phyloP scores from a whole-genome alignment of 495 filamentous ascomycete genomes.

The Lindgomyces ingoldianus region DNA sequence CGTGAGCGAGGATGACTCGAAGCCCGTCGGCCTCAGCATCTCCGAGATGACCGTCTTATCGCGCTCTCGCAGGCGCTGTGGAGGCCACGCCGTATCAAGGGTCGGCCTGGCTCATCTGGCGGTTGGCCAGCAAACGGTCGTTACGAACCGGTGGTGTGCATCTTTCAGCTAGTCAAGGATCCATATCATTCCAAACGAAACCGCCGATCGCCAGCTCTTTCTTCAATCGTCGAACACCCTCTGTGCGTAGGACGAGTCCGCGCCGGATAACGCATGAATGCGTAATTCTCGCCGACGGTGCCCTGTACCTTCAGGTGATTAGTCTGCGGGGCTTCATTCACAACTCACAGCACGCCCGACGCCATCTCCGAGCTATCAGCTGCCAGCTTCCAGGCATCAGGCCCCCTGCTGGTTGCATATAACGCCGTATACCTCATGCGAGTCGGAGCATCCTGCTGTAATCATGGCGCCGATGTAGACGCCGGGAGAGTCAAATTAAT shows the following conservation, averaged over 20 bases:
- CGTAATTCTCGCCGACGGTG: conserved; percentile 2
- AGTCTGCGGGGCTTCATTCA: conserved; percentile 4
- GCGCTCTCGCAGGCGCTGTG: conserved; percentile 6
- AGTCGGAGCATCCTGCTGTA: conserved; percentile 16
- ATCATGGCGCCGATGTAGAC: conserved; percentile 16
- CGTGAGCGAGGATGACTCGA: conserved; percentile 3
- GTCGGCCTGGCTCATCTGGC: conserved; percentile 13
- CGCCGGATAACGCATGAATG: conserved; percentile 18
- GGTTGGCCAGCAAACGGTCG: conserved; percentile 8
- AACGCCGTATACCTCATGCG: conserved; percentile 19
- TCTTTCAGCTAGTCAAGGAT: conserved; percentile 9
- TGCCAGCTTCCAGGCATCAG: not conserved
- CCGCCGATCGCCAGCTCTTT: conserved; percentile 16
- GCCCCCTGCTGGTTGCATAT: conserved; percentile 4
- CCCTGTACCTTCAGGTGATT: conserved; percentile 4
- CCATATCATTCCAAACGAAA: conserved; percentile 11
- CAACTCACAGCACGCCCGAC: not conserved
- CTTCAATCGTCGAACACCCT: conserved; percentile 10
- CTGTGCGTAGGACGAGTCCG: conserved; percentile 6
- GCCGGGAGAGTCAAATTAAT: not conserved
- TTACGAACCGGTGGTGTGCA: not conserved
- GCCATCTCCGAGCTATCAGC: not conserved
- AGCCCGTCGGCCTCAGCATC: not conserved
- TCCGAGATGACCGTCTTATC: not conserved
- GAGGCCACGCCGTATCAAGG: conserved; percentile 11